phyloP scores from a whole-genome alignment of 257 asterid genomes.

The Fraxinus cuspidata region DNA sequence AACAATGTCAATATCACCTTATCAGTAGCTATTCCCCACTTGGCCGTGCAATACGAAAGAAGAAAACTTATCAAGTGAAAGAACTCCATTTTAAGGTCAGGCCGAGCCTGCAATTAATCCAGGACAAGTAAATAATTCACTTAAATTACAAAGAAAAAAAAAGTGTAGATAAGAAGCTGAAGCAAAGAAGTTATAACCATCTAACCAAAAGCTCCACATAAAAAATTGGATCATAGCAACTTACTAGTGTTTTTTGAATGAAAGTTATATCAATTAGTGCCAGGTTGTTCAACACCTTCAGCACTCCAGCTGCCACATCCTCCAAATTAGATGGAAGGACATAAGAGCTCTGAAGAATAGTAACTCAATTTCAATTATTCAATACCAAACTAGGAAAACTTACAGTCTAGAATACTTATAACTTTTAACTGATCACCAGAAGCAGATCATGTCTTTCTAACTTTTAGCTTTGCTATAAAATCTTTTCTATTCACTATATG shows the following conservation, averaged over 20 bases:
- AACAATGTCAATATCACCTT: conserved; percentile 52
- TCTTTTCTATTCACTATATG: not conserved
- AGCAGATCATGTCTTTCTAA: not conserved
- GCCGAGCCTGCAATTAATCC: conserved; percentile 69
- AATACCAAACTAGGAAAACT: conserved; percentile 17
- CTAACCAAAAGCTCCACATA: not conserved
- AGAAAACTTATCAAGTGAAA: conserved; percentile 94
- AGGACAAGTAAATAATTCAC: conserved; percentile 17
- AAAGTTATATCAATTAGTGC: conserved; percentile 80
- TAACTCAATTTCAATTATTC: conserved; percentile 26
- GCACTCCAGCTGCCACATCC: conserved; percentile 92
- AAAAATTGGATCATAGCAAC: conserved; percentile 23
- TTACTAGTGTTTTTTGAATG: conserved; percentile 93
- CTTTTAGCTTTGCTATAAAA: not conserved
- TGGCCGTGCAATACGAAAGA: conserved; percentile 89
- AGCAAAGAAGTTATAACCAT: conserved; percentile 3
- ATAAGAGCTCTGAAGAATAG: conserved; percentile 58
- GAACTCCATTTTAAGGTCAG: conserved; percentile 96
- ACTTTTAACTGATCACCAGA: not conserved
- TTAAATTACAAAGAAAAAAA: not conserved
- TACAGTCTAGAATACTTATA: not conserved
- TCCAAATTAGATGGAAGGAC: conserved; percentile 95
- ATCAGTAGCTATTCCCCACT: conserved; percentile 81
- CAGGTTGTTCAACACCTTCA: conserved; percentile 96
- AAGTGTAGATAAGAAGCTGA: conserved; percentile 9